Conservation (phyloP, 805 yeast genomes). For the Suhomyces kilbournensis region DNA sequence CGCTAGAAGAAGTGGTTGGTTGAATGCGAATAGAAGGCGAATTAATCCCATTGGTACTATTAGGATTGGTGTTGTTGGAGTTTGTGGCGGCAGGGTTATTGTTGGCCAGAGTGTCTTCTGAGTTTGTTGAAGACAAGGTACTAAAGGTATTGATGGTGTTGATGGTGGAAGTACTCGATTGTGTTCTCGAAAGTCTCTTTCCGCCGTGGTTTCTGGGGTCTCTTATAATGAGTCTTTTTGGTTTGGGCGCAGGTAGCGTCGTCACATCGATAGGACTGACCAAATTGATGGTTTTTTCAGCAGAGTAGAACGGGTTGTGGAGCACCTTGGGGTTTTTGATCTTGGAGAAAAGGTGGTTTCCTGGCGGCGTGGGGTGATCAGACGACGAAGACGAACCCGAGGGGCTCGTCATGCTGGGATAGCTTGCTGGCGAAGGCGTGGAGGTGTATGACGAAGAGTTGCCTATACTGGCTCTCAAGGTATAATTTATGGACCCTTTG, state of each 20-base stretch:
- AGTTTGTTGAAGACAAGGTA: conserved; percentile 31
- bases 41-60: too few relatives aligned
- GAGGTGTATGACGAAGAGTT: conserved; percentile 10
- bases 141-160: conserved; percentile 24
- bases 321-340: conserved; percentile 2
- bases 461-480: conserved; percentile 50
- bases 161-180: conserved; percentile 32
- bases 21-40: too few relatives aligned
- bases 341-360: conserved; percentile 2
- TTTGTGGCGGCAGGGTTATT: too few relatives aligned
- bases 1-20: too few relatives aligned
- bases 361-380: not conserved
- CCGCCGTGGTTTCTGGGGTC: conserved; percentile 35
- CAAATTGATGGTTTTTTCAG: conserved; percentile 55
- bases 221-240: conserved; percentile 61
- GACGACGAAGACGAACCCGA: not conserved
- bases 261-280: conserved; percentile 75
- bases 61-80: too few relatives aligned
- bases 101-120: conserved; percentile 15
- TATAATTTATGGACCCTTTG: conserved; percentile 75
- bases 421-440: not conserved
- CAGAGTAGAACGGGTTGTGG: conserved; percentile 4
- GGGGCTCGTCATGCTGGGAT: not conserved
- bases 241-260: conserved; percentile 60
- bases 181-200: conserved; percentile 31